These are phyloP conservation scores for Fusarium tjaetaba DNA, from an alignment of 2,329 filamentous ascomycete genomes.

Conservation along the genomic window DNA sequence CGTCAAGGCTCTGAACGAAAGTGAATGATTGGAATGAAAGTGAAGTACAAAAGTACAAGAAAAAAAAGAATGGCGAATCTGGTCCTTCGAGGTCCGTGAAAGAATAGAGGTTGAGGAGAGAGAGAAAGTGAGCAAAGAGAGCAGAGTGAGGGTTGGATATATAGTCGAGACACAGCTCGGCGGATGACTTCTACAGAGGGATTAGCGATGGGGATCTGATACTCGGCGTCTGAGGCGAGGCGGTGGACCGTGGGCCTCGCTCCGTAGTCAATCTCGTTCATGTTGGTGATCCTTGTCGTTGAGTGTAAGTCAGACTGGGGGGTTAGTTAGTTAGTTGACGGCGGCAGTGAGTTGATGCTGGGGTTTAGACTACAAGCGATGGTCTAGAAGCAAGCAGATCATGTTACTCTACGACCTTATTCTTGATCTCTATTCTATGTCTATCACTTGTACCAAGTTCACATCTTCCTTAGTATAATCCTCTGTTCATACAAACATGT, in stretches of 20 bases:
- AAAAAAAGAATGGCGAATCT: conserved; percentile 45
- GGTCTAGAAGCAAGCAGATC: conserved; percentile 12
- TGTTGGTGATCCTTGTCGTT: neutral
- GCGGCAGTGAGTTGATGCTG: conserved; percentile 13
- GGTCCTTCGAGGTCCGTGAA: conserved; percentile 47
- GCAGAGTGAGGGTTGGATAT: conserved; percentile 34
- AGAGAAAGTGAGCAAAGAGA: neutral
- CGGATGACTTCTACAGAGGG: conserved; percentile 33
- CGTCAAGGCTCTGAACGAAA: conserved; percentile 47
- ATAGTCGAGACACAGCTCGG: conserved; percentile 19
- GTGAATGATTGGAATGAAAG: conserved; percentile 40
- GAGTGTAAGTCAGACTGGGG: neutral
- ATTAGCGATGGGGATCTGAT: conserved; percentile 28
- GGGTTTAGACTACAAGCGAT: conserved; percentile 29
- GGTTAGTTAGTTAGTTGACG: neutral
- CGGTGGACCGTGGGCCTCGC: conserved; percentile 21
- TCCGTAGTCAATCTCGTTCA: conserved; percentile 27
- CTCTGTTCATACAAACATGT: neutral
- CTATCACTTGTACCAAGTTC: neutral
- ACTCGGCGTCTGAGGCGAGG: conserved; percentile 12
- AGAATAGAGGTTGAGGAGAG: conserved; percentile 36
- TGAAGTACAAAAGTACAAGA: conserved; percentile 44
- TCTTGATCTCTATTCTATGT: neutral
- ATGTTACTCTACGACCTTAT: neutral
- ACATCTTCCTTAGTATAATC: neutral